A percentile compares a stretch with the other conserved stretches of the same genome.
Evolutionary conservation across 2,329 filamentous ascomycete genomes (phyloP).

Genomic region (Trichophyton verrucosum): DNA sequence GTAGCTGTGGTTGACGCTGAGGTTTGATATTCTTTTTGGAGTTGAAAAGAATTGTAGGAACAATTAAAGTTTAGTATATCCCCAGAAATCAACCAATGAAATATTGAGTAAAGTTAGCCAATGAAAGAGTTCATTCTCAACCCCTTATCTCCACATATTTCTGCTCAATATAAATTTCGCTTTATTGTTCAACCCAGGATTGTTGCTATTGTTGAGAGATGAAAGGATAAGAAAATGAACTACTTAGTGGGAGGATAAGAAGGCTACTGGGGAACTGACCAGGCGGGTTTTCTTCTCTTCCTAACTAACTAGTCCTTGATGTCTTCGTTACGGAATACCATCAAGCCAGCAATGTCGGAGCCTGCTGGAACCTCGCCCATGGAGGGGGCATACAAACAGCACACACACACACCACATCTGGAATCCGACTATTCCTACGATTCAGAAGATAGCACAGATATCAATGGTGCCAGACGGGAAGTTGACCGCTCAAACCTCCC

Average conservation of each 20-base stretch:
- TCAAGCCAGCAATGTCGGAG: background rate
- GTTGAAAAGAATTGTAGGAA: too few species aligned
- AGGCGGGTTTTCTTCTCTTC: background rate
- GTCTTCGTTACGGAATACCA: background rate
- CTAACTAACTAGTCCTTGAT: background rate
- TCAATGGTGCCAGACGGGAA: background rate
- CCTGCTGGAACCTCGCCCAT: background rate
- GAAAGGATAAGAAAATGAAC: too few species aligned
- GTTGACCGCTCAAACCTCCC: slow-evolving; percentile 21
- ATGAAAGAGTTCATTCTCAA: too few species aligned
- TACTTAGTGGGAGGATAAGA: background rate
- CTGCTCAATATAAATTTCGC: too few species aligned
- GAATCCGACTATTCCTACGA: background rate
- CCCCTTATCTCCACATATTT: too few species aligned
- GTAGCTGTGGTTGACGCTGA: too few species aligned
- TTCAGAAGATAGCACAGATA: background rate
- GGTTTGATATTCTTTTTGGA: too few species aligned
- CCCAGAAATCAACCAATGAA: too few species aligned
- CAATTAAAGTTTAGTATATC: too few species aligned
- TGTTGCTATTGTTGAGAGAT: too few species aligned
- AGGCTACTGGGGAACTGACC: background rate
- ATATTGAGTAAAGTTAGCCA: too few species aligned
- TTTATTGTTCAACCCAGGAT: too few species aligned
- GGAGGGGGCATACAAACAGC: background rate
- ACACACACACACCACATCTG: background rate